phyloP scores from a whole-genome alignment of 2,329 filamentous ascomycete species.

The Dothideomycetidae sp. region DNA sequence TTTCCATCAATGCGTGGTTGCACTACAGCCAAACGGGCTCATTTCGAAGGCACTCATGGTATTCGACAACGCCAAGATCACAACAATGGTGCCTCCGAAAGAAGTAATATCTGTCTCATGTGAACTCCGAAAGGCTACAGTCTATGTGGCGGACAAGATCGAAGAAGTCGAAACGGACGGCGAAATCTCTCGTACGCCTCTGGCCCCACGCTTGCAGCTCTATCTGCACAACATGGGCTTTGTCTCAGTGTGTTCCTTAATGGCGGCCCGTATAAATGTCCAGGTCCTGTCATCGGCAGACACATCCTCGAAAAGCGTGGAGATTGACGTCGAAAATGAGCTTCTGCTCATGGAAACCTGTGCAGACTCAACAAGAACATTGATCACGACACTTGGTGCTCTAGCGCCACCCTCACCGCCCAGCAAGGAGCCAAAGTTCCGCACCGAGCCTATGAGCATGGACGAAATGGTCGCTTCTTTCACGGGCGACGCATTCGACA shows the following conservation, averaged over 20 bases:
- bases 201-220: slow-evolving; percentile 22
- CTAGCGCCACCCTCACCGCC: slow-evolving; percentile 73
- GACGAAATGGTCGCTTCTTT: slow-evolving; percentile 82
- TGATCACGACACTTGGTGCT: slow-evolving; percentile 65
- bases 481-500: slow-evolving; percentile 66
- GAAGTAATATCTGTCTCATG: slow-evolving; percentile 49
- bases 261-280: slow-evolving; percentile 57
- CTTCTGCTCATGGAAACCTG: slow-evolving; percentile 87
- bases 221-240: slow-evolving; percentile 52
- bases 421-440: slow-evolving; percentile 69
- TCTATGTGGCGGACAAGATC: slow-evolving; percentile 60
- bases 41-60: slow-evolving; percentile 65
- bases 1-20: slow-evolving; percentile 66
- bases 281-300: slow-evolving; percentile 39
- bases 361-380: slow-evolving; percentile 88
- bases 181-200: slow-evolving; percentile 1
- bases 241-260: slow-evolving; percentile 76
- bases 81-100: slow-evolving; percentile 51
- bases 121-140: slow-evolving; percentile 62
- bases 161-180: background rate
- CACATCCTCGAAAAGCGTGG: slow-evolving; percentile 48
- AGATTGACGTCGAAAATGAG: slow-evolving; percentile 72
- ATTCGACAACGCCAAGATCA: slow-evolving; percentile 61
- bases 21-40: slow-evolving; percentile 65
- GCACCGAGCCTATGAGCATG: slow-evolving; percentile 73